phyloP scores from a whole-genome alignment of 768 basidiomycete genomes.

The Macrolepiota dolichaula region DNA sequence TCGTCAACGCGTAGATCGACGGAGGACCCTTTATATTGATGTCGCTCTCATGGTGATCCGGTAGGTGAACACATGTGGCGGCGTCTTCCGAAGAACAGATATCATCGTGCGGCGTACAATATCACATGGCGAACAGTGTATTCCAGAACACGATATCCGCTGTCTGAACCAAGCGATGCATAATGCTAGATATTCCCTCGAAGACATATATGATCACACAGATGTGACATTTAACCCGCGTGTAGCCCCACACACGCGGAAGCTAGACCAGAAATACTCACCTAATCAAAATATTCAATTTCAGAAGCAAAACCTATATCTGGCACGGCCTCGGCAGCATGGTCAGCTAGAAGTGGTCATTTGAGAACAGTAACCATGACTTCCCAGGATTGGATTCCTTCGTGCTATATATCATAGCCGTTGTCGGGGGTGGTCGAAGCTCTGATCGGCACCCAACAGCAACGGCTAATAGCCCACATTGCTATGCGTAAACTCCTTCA shows the following conservation, averaged over 20 bases:
- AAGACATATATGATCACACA: neutral
- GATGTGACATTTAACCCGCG: neutral
- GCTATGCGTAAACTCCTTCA: conserved; percentile 1
- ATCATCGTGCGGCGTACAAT: neutral
- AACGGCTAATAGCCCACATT: neutral
- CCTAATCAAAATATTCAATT: neutral
- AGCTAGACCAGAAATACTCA: neutral
- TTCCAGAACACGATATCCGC: neutral
- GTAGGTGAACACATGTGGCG: neutral
- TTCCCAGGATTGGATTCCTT: neutral
- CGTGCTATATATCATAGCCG: conserved; percentile 3
- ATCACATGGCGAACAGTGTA: neutral
- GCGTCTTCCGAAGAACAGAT: neutral
- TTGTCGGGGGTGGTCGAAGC: neutral
- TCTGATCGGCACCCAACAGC: neutral
- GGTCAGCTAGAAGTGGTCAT: conserved; percentile 1
- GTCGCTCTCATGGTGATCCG: neutral
- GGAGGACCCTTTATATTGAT: neutral
- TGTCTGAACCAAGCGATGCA: neutral
- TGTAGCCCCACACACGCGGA: neutral
- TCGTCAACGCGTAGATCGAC: too few species aligned
- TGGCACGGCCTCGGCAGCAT: neutral
- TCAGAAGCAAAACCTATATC: neutral
- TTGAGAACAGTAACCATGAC: neutral
- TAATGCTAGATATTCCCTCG: neutral